Conservation (phyloP, 768 basidiomycete genomes). For the Hericium erinaceus region DNA sequence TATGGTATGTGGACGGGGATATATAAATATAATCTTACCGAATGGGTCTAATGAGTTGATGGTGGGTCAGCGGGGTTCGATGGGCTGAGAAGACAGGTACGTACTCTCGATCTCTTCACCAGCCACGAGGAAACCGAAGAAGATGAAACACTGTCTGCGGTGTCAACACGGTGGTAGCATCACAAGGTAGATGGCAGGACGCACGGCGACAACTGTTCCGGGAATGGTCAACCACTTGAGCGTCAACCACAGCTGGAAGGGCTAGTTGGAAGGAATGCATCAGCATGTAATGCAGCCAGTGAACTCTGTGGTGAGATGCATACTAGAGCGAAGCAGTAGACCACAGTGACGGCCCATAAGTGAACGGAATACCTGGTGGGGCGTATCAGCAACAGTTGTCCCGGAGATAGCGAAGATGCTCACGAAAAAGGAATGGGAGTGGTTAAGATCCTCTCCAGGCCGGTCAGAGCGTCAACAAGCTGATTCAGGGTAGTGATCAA, state of each 20-base stretch:
- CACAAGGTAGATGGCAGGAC: constrained; percentile 8
- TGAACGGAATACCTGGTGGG: constrained; percentile 51
- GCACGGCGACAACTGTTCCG: constrained; percentile 42
- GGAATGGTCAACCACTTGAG: constrained; percentile 61
- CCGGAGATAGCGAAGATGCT: constrained; percentile 12
- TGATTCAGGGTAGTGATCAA: constrained; percentile 41
- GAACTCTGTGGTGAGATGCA: constrained; percentile 8
- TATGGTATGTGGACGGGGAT: background rate
- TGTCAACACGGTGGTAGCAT: background rate
- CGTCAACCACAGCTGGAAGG: constrained; percentile 50
- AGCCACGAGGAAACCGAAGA: constrained; percentile 66
- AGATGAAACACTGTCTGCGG: constrained; percentile 46
- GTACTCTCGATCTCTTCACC: constrained; percentile 70
- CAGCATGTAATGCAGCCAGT: background rate
- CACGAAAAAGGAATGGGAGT: constrained; percentile 73
- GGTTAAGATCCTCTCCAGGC: constrained; percentile 63
- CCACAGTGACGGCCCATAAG: constrained; percentile 52
- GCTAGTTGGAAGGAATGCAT: constrained; percentile 26
- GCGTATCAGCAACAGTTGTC: background rate
- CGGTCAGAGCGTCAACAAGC: constrained; percentile 57
- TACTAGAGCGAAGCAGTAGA: constrained; percentile 57
- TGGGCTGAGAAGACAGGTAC: constrained; percentile 16
- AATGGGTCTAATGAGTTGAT: constrained; percentile 32
- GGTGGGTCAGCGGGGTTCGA: constrained; percentile 2
- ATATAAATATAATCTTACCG: constrained; percentile 19